phyloP scores from a whole-genome alignment of 441 rosid genomes.

The Bocquillonia castaneifolia region DNA sequence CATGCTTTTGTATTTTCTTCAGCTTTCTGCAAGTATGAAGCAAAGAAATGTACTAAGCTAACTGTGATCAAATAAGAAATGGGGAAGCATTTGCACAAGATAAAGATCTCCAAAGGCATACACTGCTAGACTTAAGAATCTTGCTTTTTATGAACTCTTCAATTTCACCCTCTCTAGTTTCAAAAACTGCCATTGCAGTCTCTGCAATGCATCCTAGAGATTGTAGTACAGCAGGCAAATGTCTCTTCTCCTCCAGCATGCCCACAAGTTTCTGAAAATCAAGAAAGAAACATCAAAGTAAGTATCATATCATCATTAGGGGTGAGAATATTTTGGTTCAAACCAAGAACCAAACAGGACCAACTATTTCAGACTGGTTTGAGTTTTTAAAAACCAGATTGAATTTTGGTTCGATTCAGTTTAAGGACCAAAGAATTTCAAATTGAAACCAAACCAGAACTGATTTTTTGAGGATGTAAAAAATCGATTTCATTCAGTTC shows the following conservation, averaged over 20 bases:
- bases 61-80: slow-evolving; percentile 14
- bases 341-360: too few species aligned
- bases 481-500: too few species aligned
- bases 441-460: too few species aligned
- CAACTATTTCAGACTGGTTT: too few species aligned
- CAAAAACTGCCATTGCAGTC: slow-evolving; percentile 97
- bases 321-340: too few species aligned
- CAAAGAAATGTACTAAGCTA: slow-evolving; percentile 17
- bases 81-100: slow-evolving; percentile 23
- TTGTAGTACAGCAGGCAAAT: slow-evolving; percentile 91
- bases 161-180: slow-evolving; percentile 90
- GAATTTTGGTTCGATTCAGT: too few species aligned
- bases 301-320: slow-evolving; percentile 8
- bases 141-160: slow-evolving; percentile 72
- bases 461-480: too few species aligned
- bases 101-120: slow-evolving; percentile 38
- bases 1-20: slow-evolving; percentile 42
- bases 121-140: slow-evolving; percentile 59
- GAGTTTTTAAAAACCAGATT: too few species aligned
- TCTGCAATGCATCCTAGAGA: slow-evolving; percentile 98
- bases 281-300: slow-evolving; percentile 25
- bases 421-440: too few species aligned
- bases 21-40: slow-evolving; percentile 54
- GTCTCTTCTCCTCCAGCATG: slow-evolving; percentile 84
- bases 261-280: slow-evolving; percentile 83